Evolutionary conservation across 2,329 filamentous ascomycete species (phyloP).

Genomic region (Zelopaecilomyces penicillatus): DNA sequence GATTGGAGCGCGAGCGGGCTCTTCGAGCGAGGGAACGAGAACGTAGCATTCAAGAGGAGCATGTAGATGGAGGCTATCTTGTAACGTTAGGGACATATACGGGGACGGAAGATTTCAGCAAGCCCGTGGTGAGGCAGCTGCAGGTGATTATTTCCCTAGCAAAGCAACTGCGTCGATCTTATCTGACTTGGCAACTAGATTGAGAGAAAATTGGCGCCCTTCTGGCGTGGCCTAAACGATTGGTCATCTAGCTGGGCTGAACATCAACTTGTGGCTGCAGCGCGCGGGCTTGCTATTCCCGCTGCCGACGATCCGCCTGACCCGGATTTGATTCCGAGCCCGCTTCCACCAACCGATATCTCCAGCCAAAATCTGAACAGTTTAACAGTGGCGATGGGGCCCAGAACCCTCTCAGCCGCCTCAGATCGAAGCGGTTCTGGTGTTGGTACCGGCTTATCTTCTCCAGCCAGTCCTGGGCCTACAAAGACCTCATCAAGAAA

Average conservation of each 20-base stretch:
- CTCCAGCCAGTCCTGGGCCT: constrained; percentile 34
- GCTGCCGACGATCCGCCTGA: constrained; percentile 74
- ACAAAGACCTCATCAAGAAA: constrained; percentile 54
- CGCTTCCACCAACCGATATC: constrained; percentile 35
- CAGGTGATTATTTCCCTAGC: constrained; percentile 52
- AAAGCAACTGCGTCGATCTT: not conserved
- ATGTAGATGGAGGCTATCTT: constrained; percentile 88
- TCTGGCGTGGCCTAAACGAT: constrained; percentile 90
- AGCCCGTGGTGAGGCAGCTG: constrained; percentile 75
- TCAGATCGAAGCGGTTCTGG: constrained; percentile 62
- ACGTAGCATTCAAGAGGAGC: constrained; percentile 81
- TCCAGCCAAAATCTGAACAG: constrained; percentile 55
- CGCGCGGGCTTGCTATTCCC: constrained; percentile 74
- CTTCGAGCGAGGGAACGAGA: constrained; percentile 76
- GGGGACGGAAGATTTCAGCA: constrained; percentile 87
- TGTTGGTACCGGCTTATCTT: constrained; percentile 46
- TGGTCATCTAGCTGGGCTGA: constrained; percentile 86
- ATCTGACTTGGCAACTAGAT: constrained; percentile 49
- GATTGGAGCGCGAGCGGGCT: constrained; percentile 70
- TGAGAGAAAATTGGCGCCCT: constrained; percentile 83
- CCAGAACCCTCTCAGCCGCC: constrained; percentile 67
- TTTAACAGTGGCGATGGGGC: constrained; percentile 71
- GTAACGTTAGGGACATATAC: constrained; percentile 94
- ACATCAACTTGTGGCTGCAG: constrained; percentile 87
- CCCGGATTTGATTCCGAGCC: constrained; percentile 49